Evolutionary conservation across 78 protist genomes (phyloP).

Genomic region (Dictyostelium intermedium): DNA sequence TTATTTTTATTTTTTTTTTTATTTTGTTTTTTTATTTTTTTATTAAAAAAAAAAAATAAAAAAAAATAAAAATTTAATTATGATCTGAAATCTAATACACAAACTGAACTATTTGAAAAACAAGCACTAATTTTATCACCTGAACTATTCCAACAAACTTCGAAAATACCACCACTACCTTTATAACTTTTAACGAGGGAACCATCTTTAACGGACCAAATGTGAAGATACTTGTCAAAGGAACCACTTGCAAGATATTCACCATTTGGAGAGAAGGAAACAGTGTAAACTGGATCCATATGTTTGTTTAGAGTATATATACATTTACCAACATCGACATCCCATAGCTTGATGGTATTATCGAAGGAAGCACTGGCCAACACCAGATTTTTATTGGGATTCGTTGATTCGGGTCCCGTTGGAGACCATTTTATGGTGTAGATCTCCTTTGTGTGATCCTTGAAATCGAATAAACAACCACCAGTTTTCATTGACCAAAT

Average conservation of each 20-base stretch:
- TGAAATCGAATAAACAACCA: slow-evolving; percentile 44
- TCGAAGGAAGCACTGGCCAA: slow-evolving; percentile 91
- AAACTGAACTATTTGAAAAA: slow-evolving; percentile 69
- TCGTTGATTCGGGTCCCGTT: slow-evolving; percentile 72
- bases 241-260: slow-evolving; percentile 91
- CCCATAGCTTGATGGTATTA: slow-evolving; percentile 87
- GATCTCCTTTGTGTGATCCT: slow-evolving; percentile 89
- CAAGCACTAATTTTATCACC: slow-evolving; percentile 83
- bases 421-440: slow-evolving; percentile 90
- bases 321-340: slow-evolving; percentile 74
- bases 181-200: slow-evolving; percentile 58
- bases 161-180: slow-evolving; percentile 91
- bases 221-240: slow-evolving; percentile 74
- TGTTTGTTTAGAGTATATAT: slow-evolving; percentile 65
- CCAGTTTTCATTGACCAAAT: slow-evolving; percentile 80
- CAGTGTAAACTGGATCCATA: slow-evolving; percentile 89
- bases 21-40: too few relatives aligned
- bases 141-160: slow-evolving; percentile 88
- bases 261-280: slow-evolving; percentile 91
- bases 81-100: slow-evolving; percentile 71
- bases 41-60: too few relatives aligned
- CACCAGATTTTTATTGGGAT: slow-evolving; percentile 70
- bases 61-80: too few relatives aligned
- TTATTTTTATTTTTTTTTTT: too few relatives aligned
- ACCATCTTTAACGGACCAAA: slow-evolving; percentile 91